These are phyloP conservation scores for Neurospora terricola DNA, from an alignment of 495 filamentous ascomycete genomes.

Conservation along the genomic window DNA sequence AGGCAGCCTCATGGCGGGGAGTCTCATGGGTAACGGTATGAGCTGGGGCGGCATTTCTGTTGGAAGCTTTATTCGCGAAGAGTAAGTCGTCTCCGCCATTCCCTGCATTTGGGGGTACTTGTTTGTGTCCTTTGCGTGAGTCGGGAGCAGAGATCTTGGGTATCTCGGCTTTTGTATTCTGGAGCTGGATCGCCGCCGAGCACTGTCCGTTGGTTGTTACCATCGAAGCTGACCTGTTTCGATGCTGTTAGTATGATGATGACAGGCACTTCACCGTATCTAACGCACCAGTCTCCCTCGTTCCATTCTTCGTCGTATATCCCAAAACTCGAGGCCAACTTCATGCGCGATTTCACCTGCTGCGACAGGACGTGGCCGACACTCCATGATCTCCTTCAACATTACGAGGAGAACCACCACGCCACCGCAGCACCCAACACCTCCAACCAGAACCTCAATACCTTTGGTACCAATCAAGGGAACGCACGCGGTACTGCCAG, in stretches of 20 bases:
- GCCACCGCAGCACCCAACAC: constrained; percentile 19
- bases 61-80: constrained; percentile 93
- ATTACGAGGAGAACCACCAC: constrained; percentile 92
- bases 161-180: constrained; percentile 4
- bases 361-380: constrained; percentile 80
- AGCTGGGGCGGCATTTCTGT: constrained; percentile 97
- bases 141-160: background rate
- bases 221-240: constrained; percentile 16
- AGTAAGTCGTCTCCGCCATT: constrained; percentile 55
- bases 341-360: constrained; percentile 92
- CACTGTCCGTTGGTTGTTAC: constrained; percentile 4
- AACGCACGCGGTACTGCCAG: constrained; percentile 12
- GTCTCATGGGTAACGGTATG: constrained; percentile 69
- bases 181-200: background rate
- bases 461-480: constrained; percentile 14
- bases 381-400: constrained; percentile 87
- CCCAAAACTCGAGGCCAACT: constrained; percentile 93
- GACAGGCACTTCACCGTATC: constrained; percentile 88
- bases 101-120: constrained; percentile 2
- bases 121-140: background rate
- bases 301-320: constrained; percentile 97
- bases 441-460: constrained; percentile 11
- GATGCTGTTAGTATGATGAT: constrained; percentile 67
- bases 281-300: constrained; percentile 76
- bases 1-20: background rate